Percentiles rank a stretch among this genome's conserved stretches.
phyloP scores from a whole-genome alignment of 768 basidiomycete genomes.

The Psilocybe tampanensis region DNA sequence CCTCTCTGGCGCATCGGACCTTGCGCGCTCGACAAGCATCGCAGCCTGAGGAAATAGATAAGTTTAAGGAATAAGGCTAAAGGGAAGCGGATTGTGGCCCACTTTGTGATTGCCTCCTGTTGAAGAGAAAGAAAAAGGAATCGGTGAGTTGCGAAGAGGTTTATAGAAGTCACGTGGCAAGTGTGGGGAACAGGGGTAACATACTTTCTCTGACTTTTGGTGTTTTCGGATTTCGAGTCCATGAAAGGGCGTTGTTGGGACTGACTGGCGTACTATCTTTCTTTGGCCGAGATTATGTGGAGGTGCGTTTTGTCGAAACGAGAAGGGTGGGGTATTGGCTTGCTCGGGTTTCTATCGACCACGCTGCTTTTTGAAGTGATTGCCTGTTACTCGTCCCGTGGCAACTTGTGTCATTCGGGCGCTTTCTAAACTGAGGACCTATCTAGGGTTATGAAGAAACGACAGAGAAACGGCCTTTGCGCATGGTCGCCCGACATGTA shows the following conservation, averaged over 20 bases:
- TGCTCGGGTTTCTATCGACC: constrained; percentile 23
- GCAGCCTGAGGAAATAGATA: constrained; percentile 55
- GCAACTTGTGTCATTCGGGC: constrained; percentile 40
- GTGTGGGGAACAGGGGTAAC: constrained; percentile 47
- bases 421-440: constrained; percentile 35
- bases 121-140: constrained; percentile 22
- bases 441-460: constrained; percentile 36
- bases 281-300: constrained; percentile 52
- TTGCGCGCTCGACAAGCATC: constrained; percentile 88
- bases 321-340: constrained; percentile 30
- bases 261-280: constrained; percentile 61
- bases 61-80: constrained; percentile 6
- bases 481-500: constrained; percentile 24
- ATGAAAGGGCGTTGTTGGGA: constrained; percentile 61
- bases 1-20: constrained; percentile 82
- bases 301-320: constrained; percentile 31
- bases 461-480: constrained; percentile 20
- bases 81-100: constrained; percentile 27
- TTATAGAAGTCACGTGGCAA: constrained; percentile 34
- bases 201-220: constrained; percentile 81
- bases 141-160: constrained; percentile 41
- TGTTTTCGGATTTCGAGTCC: constrained; percentile 63
- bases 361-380: constrained; percentile 36
- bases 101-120: constrained; percentile 88
- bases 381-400: constrained; percentile 45